These are phyloP conservation scores for Fusarium sp. DNA, from an alignment of 2,329 filamentous ascomycete genomes.

Conservation along the genomic window DNA sequence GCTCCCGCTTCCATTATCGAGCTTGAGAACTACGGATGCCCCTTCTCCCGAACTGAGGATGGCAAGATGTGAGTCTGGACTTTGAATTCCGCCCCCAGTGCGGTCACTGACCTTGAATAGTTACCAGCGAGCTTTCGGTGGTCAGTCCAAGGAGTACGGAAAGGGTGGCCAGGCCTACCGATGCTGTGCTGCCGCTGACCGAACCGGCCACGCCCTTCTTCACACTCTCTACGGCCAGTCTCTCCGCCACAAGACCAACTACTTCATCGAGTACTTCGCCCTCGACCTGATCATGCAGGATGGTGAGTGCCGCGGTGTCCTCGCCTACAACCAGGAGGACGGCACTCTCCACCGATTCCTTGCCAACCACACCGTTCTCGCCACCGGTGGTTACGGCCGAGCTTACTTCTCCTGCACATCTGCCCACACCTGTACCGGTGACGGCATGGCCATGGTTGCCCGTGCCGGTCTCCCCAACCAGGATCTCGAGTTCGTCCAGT, in stretches of 20 bases:
- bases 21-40: constrained; percentile 97
- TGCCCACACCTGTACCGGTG: constrained; percentile 97
- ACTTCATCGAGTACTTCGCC: constrained; percentile 99
- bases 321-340: constrained; percentile 99
- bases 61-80: constrained; percentile 80
- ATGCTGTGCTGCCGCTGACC: constrained; percentile 94
- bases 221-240: constrained; percentile 99
- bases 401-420: constrained; percentile 99
- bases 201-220: constrained; percentile 96
- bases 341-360: constrained; percentile 97
- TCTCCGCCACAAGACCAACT: constrained; percentile 97
- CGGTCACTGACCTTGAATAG: constrained; percentile 55
- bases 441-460: constrained; percentile 99
- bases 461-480: constrained; percentile 98
- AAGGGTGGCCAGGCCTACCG: constrained; percentile 98
- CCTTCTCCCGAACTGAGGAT: constrained; percentile 95
- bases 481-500: constrained; percentile 99
- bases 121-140: constrained; percentile 98
- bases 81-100: neutral
- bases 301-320: constrained; percentile 93
- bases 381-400: constrained; percentile 96
- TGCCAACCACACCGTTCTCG: constrained; percentile 94
- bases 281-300: constrained; percentile 98
- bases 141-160: constrained; percentile 93
- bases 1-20: constrained; percentile 92